Evolutionary conservation across 2,329 filamentous ascomycete genomes (phyloP), one percentile per base, ranked within the genome.

Genomic region (Aspergillus thermomutatus): DNA sequence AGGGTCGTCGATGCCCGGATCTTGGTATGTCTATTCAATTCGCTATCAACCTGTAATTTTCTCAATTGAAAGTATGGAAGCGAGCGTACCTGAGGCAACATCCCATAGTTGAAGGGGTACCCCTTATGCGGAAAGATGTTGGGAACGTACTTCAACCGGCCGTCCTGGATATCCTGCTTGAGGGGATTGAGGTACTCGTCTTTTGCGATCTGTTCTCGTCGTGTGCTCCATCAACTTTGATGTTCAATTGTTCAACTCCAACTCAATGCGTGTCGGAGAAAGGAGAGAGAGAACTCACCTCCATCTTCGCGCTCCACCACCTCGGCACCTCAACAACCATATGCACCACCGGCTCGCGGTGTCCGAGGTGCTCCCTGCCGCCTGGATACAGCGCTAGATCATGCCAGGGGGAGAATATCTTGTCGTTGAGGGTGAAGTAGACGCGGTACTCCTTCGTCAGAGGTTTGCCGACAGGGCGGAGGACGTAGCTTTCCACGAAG

Each of bases 71-170:
- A 9, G 31, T 11, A 19, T 28, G n/a, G n/a, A 11, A 40, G 17
- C 21, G 21, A 21, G 28, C 9, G 21, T 82, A 91, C 89, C 83
- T 92, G 90, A 69, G 91, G 91, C 85, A 96, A 94, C 77, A 90
- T 90, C 79, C 91, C 91, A 80, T 96, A 96, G 85, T 96, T 96
- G 91, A 91, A 96, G 67, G 95, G 88, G 80, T 96, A 96, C 63
- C 91, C 91, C 85, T 95, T 95, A 87, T 96, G 91, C 67, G 91
- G 91, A 84, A 96, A 96, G 86, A 91, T 95, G 86, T 95, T 96
- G 80, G 91, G 90, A 75, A 96, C 91, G 75, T 87, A 95, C 72
- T 91, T 88, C 72, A 95, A 90, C 85, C 93, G 94, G 83, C 90
- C 91, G 84, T 95, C 95, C 86, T 95, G 95, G 77, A 85, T 85